A percentile compares a stretch with the other conserved stretches of the same genome.
Evolutionary conservation across 2,329 filamentous ascomycete genomes (phyloP).

Genomic region (Cladosporium velox): DNA sequence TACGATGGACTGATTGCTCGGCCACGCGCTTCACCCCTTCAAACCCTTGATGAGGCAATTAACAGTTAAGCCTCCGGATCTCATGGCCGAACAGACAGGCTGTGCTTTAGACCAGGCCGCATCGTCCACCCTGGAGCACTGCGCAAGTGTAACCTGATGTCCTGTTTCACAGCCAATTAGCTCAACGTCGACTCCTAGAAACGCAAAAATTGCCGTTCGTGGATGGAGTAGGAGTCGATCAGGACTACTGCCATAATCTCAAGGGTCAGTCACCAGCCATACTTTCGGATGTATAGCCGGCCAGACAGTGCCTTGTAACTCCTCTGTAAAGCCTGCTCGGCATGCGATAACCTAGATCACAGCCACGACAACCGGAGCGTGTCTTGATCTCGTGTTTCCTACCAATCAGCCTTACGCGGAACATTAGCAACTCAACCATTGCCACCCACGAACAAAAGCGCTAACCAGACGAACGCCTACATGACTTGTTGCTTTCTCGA

Average conservation of each 20-base stretch:
- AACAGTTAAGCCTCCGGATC: background rate
- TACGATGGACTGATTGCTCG: background rate
- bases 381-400: background rate
- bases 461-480: background rate
- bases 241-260: background rate
- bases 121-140: background rate
- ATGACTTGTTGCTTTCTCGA: background rate
- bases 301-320: background rate
- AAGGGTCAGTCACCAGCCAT: background rate
- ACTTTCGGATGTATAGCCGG: background rate
- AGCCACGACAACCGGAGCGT: background rate
- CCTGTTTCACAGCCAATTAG: background rate
- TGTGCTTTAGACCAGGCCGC: background rate
- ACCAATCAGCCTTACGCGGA: background rate
- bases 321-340: background rate
- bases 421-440: background rate
- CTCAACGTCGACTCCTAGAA: background rate
- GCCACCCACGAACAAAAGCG: background rate
- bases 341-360: background rate
- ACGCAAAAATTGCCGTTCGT: background rate
- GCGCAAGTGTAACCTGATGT: background rate
- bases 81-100: background rate
- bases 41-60: background rate
- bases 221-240: background rate
- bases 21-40: background rate